phyloP scores from a whole-genome alignment of 768 basidiomycete species.

The Suillus subluteus region DNA sequence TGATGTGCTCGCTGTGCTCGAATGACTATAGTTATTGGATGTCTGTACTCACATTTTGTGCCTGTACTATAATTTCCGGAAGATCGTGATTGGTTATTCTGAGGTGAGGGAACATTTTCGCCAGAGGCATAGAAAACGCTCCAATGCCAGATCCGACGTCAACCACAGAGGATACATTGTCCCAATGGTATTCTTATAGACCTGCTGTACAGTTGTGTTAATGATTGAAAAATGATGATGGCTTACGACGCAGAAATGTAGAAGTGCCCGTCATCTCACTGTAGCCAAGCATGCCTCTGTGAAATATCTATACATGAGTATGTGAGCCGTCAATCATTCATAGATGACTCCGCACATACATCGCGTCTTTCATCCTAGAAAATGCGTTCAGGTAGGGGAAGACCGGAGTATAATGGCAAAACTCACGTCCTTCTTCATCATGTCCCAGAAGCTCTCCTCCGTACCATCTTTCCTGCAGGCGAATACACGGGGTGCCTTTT shows the following conservation, averaged over 20 bases:
- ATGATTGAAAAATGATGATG: not conserved
- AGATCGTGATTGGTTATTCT: conserved; percentile 33
- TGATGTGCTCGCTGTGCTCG: conserved; percentile 7
- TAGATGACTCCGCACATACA: conserved; percentile 11
- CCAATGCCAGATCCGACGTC: conserved; percentile 35
- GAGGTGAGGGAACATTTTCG: conserved; percentile 31
- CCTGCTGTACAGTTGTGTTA: not conserved
- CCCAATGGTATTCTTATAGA: conserved; percentile 30
- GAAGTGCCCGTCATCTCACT: conserved; percentile 24
- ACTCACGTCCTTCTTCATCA: conserved; percentile 21
- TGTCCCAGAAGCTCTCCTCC: conserved; percentile 24
- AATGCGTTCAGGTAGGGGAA: not conserved
- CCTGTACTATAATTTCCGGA: conserved; percentile 28
- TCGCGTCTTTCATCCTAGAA: conserved; percentile 20
- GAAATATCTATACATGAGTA: conserved; percentile 22
- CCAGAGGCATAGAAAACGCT: conserved; percentile 29
- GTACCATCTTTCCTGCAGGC: conserved; percentile 20
- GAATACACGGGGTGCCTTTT: conserved; percentile 24
- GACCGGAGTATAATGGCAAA: not conserved
- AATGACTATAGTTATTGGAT: not conserved
- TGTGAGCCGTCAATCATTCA: not conserved
- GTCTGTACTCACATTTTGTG: conserved; percentile 21
- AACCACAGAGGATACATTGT: conserved; percentile 27
- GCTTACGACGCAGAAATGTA: conserved; percentile 27
- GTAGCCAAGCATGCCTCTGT: conserved; percentile 27